These are phyloP conservation scores for Kalanchoe fedtschenkoi DNA, from an alignment of 164 flowering plant genomes.

Conservation along the genomic window DNA sequence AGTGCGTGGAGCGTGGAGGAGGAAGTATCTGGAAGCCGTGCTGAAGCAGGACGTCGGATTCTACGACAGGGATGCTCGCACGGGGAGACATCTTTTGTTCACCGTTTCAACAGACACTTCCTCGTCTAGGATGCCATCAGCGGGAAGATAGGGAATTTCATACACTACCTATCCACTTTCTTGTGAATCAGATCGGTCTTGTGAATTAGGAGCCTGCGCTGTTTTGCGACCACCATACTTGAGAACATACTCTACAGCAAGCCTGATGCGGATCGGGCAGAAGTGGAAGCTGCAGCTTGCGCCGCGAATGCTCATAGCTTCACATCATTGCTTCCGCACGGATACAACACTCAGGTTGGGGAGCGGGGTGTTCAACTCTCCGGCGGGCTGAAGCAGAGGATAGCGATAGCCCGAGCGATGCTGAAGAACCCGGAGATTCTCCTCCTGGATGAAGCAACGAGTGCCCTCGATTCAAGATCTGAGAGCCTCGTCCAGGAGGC, in stretches of 20 bases:
- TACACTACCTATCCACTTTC: conserved; percentile 90
- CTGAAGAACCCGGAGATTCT: conserved; percentile 83
- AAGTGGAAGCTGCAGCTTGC: conserved; percentile 84
- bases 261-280: conserved; percentile 76
- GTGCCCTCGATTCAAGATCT: conserved; percentile 90
- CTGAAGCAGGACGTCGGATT: conserved; percentile 94
- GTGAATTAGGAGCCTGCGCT: conserved; percentile 98
- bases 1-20: conserved; percentile 68
- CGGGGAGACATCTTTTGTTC: conserved; percentile 94
- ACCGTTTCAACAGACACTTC: conserved; percentile 91
- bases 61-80: conserved; percentile 95
- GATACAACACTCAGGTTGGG: conserved; percentile 95
- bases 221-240: conserved; percentile 86
- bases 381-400: conserved; percentile 97
- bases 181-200: conserved; percentile 85
- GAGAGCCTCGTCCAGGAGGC: conserved; percentile 97
- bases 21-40: conserved; percentile 84
- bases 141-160: conserved; percentile 99
- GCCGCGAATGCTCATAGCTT: conserved; percentile 96
- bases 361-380: conserved; percentile 96
- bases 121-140: conserved; percentile 99
- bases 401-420: conserved; percentile 99
- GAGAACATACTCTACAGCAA: conserved; percentile 89
- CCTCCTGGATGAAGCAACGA: conserved; percentile 96
- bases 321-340: conserved; percentile 73